These are phyloP conservation scores for Cucurbitaria berberidis DNA, from an alignment of 2,329 filamentous ascomycete species.

Conservation along the genomic window DNA sequence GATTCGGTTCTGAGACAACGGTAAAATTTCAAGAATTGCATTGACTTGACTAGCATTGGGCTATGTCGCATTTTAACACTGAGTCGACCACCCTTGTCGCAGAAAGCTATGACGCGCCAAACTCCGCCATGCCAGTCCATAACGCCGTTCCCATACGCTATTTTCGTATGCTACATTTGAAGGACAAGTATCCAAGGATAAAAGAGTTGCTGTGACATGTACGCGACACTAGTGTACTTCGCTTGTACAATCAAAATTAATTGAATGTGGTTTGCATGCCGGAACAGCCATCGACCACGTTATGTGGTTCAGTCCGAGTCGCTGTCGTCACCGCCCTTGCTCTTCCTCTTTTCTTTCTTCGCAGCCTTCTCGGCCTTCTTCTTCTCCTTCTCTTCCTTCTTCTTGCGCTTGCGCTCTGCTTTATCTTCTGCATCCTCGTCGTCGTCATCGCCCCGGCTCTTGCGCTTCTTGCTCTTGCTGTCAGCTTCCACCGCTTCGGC, in stretches of 20 bases:
- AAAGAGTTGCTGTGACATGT: constrained; percentile 30
- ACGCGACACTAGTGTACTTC: constrained; percentile 24
- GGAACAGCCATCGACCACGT: constrained; percentile 21
- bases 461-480: constrained; percentile 54
- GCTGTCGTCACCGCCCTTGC: constrained; percentile 39
- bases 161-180: constrained; percentile 46
- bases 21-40: constrained; percentile 26
- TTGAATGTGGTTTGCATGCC: constrained; percentile 16
- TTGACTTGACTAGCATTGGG: constrained; percentile 27
- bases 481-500: constrained; percentile 41
- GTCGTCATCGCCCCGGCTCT: constrained; percentile 56
- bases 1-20: neutral
- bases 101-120: constrained; percentile 38
- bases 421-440: constrained; percentile 55
- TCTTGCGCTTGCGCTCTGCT: constrained; percentile 65
- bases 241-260: constrained; percentile 18
- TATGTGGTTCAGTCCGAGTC: constrained; percentile 39
- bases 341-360: constrained; percentile 44
- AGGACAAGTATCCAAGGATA: constrained; percentile 38
- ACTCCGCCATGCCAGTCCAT: constrained; percentile 41
- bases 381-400: constrained; percentile 70
- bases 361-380: constrained; percentile 39
- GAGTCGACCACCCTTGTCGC: constrained; percentile 32
- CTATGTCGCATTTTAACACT: constrained; percentile 27
- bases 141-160: constrained; percentile 42